Evolutionary conservation across 768 basidiomycete genomes (phyloP).

Genomic region (Russula griseocarnosa): DNA sequence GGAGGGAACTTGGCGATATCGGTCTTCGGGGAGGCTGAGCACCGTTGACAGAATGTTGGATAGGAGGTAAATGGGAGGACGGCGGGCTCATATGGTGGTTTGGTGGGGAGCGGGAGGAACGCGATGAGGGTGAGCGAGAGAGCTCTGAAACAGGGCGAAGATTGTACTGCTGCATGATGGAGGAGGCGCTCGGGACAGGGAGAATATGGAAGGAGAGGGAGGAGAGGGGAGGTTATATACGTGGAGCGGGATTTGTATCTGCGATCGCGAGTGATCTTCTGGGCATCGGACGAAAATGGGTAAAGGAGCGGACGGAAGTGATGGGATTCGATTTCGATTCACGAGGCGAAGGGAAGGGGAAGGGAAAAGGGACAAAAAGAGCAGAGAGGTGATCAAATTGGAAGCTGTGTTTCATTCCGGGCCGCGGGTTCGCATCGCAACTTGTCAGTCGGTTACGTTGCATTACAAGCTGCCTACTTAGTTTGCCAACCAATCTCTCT

Average conservation of each 20-base stretch:
- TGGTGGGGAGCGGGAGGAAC: conserved; percentile 19
- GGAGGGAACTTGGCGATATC: conserved; percentile 27
- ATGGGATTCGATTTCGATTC: conserved; percentile 24
- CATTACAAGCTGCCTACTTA: conserved; percentile 5
- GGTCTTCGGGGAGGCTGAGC: conserved; percentile 23
- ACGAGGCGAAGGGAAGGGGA: conserved; percentile 6
- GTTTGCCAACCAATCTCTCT: neutral
- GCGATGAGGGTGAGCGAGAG: conserved; percentile 25
- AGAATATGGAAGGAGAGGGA: conserved; percentile 5
- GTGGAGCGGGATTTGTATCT: conserved; percentile 27
- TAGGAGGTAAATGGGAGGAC: conserved; percentile 26
- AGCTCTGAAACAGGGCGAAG: conserved; percentile 27
- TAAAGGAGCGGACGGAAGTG: conserved; percentile 21
- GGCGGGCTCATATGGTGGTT: conserved; percentile 22
- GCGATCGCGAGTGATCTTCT: conserved; percentile 18
- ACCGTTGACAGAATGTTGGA: conserved; percentile 20
- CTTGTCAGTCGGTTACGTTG: conserved; percentile 16
- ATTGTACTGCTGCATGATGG: conserved; percentile 27
- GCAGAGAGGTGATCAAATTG: conserved; percentile 22
- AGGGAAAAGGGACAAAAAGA: conserved; percentile 12
- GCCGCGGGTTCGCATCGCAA: conserved; percentile 22
- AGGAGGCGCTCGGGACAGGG: neutral
- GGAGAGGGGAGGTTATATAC: conserved; percentile 20
- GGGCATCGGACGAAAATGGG: conserved; percentile 21
- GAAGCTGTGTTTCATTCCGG: conserved; percentile 26